Conservation (phyloP, 2,329 filamentous ascomycete genomes). For the Albifimbria verrucaria region DNA sequence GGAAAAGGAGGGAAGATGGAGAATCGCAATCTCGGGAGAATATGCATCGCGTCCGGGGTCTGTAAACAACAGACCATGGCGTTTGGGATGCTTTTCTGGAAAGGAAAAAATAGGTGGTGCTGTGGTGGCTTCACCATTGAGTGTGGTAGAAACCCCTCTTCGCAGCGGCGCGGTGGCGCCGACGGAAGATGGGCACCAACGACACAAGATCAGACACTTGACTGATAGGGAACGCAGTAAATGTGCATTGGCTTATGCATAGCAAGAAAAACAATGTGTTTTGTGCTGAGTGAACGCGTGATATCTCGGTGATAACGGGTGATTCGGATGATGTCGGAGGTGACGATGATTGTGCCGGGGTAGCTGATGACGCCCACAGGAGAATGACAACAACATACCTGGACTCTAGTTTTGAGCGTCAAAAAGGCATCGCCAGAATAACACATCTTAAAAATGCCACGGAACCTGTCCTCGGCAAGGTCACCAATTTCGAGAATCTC, state of each 20-base stretch:
- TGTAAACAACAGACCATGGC: neutral
- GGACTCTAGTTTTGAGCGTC: constrained; percentile 91
- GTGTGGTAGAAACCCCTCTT: neutral
- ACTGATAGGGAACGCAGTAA: neutral
- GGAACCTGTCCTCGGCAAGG: constrained; percentile 91
- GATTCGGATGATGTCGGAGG: constrained; percentile 15
- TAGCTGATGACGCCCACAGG: constrained; percentile 9
- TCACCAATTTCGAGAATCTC: constrained; percentile 98
- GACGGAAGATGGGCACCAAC: no score
- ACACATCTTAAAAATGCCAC: constrained; percentile 99
- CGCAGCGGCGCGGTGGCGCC: no score
- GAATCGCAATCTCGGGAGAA: neutral
- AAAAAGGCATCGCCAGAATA: constrained; percentile 94
- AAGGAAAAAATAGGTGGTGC: neutral
- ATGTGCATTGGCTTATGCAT: neutral
- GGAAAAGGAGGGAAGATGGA: neutral
- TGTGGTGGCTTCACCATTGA: neutral
- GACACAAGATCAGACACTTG: neutral
- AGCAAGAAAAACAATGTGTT: neutral
- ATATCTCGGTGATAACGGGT: constrained; percentile 5
- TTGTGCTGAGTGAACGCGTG: neutral
- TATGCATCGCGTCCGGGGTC: neutral
- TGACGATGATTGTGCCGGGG: neutral
- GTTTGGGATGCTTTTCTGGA: no score
- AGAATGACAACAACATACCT: constrained; percentile 55